Percentiles rank a stretch among this genome's conserved stretches.
These are phyloP conservation scores for Suillus decipiens DNA, from an alignment of 768 basidiomycete species.

Conservation along the genomic window DNA sequence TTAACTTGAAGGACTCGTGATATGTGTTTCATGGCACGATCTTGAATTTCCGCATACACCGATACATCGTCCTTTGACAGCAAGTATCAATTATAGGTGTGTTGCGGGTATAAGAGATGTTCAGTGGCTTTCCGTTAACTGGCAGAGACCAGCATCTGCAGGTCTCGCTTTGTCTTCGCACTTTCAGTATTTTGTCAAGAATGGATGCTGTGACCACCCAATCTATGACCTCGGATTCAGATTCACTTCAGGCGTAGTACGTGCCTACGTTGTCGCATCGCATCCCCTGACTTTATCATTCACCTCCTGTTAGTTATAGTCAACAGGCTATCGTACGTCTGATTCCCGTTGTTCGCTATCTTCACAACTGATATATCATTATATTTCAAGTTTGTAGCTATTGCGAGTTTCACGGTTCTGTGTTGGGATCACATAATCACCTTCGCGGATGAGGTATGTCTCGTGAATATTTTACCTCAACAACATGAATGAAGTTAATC, in stretches of 20 bases:
- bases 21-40: not conserved
- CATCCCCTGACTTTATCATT: not conserved
- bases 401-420: slow-evolving; percentile 49
- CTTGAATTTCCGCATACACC: not conserved
- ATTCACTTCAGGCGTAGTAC: slow-evolving; percentile 1
- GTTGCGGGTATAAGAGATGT: not conserved
- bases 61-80: not conserved
- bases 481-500: not conserved
- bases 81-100: not conserved
- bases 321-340: slow-evolving; percentile 2
- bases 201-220: not conserved
- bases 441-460: slow-evolving; percentile 33
- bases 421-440: slow-evolving; percentile 44
- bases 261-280: not conserved
- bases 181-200: not conserved
- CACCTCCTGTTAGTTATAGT: not conserved
- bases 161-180: not conserved
- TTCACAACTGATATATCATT: not conserved
- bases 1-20: not conserved
- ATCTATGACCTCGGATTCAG: not conserved
- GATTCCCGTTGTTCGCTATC: too few relatives aligned
- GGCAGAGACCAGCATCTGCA: not conserved
- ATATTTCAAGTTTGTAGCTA: slow-evolving; percentile 44
- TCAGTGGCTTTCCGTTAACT: not conserved
- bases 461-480: not conserved